Evolutionary conservation across 2,329 filamentous ascomycete genomes (phyloP).

Genomic region (Pseudodiploospora longispora): DNA sequence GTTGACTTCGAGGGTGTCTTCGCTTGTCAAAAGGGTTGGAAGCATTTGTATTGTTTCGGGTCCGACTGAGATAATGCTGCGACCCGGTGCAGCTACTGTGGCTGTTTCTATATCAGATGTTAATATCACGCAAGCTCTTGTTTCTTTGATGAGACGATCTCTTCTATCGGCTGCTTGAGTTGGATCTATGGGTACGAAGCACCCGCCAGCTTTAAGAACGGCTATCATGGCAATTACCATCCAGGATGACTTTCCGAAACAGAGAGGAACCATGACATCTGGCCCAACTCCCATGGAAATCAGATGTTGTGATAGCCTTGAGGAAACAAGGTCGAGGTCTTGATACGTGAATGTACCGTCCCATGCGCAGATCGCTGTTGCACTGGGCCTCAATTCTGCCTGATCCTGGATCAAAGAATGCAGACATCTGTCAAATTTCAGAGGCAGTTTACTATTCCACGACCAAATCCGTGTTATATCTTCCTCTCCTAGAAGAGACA

Average conservation of each 20-base stretch:
- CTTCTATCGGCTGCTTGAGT: neutral
- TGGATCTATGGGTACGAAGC: neutral
- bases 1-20: too few relatives aligned
- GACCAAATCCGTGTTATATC: neutral
- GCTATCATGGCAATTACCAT: neutral
- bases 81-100: too few relatives aligned
- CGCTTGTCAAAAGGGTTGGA: too few relatives aligned
- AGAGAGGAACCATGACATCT: neutral
- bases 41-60: too few relatives aligned
- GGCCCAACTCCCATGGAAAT: neutral
- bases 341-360: slow-evolving; percentile 1
- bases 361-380: neutral
- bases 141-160: neutral
- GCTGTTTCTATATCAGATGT: too few relatives aligned
- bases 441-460: neutral
- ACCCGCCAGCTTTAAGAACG: slow-evolving; percentile 1
- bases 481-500: too few relatives aligned
- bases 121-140: neutral
- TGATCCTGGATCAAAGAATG: neutral
- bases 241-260: slow-evolving; percentile 2
- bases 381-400: neutral
- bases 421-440: neutral
- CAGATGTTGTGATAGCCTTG: neutral
- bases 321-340: neutral
- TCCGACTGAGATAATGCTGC: too few relatives aligned